Evolutionary conservation across 768 basidiomycete species (phyloP).

Genomic region (Paxillus involutus): DNA sequence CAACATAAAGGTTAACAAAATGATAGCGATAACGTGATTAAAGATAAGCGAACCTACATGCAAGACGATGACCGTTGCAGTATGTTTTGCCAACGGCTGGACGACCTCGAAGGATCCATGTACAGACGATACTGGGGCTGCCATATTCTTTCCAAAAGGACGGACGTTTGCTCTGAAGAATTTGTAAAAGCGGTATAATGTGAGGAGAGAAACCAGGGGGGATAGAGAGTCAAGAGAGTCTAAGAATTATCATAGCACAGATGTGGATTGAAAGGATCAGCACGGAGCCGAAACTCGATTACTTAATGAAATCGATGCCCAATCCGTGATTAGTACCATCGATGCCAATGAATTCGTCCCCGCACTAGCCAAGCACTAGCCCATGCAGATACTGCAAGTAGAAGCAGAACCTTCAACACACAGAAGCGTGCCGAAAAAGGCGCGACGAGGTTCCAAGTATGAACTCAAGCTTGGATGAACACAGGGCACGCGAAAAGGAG

Average conservation of each 20-base stretch:
- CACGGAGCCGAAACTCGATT: neutral
- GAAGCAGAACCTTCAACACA: slow-evolving; percentile 53
- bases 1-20: slow-evolving; percentile 1
- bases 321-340: neutral
- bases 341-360: too few species aligned
- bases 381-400: slow-evolving; percentile 5
- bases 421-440: slow-evolving; percentile 75
- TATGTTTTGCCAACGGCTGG: slow-evolving; percentile 61
- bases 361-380: neutral
- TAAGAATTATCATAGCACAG: slow-evolving; percentile 5
- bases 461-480: slow-evolving; percentile 61
- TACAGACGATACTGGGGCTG: slow-evolving; percentile 15
- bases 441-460: slow-evolving; percentile 45
- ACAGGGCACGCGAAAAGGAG: slow-evolving; percentile 76
- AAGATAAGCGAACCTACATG: slow-evolving; percentile 56
- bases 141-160: slow-evolving; percentile 5
- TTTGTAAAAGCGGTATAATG: neutral
- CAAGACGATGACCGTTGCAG: slow-evolving; percentile 85
- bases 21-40: neutral
- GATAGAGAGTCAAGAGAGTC: neutral
- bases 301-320: neutral
- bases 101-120: slow-evolving; percentile 54
- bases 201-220: neutral
- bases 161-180: neutral
- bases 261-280: neutral